phyloP scores from a whole-genome alignment of 1,284 basidiomycete genomes.

The Caloboletus inedulis region DNA sequence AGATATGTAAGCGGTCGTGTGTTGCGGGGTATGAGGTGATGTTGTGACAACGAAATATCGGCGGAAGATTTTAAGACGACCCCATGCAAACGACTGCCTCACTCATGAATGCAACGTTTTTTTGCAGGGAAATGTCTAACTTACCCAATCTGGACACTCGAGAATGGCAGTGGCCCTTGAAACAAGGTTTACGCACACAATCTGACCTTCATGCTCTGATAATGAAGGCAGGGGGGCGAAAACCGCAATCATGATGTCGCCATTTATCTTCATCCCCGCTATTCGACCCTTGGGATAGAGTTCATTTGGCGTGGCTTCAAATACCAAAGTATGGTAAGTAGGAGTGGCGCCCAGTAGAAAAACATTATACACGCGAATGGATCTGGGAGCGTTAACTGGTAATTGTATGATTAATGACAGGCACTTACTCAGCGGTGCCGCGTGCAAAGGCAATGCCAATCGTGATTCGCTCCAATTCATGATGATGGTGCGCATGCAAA shows the following conservation, averaged over 20 bases:
- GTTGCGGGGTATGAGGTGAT: not conserved
- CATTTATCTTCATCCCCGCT: slow-evolving; percentile 18
- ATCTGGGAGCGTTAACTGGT: slow-evolving; percentile 10
- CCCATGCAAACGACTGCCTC: slow-evolving; percentile 11
- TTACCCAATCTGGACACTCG: slow-evolving; percentile 20
- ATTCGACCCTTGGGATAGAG: slow-evolving; percentile 17
- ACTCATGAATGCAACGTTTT: slow-evolving; percentile 5
- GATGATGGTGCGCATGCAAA: slow-evolving; percentile 18
- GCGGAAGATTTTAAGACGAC: slow-evolving; percentile 15
- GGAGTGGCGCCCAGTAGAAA: slow-evolving; percentile 4
- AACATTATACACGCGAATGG: slow-evolving; percentile 22
- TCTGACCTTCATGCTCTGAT: slow-evolving; percentile 2
- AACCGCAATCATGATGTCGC: slow-evolving; percentile 16
- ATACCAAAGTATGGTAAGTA: slow-evolving; percentile 14
- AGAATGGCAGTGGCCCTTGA: slow-evolving; percentile 13
- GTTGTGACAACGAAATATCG: slow-evolving; percentile 12
- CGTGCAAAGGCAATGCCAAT: slow-evolving; percentile 17
- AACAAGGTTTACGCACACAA: slow-evolving; percentile 25
- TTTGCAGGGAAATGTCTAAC: not conserved
- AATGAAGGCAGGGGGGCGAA: slow-evolving; percentile 7
- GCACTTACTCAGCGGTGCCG: slow-evolving; percentile 16
- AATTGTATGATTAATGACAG: not conserved
- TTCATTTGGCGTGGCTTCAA: slow-evolving; percentile 20
- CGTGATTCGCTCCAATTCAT: slow-evolving; percentile 12
- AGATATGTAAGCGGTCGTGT: slow-evolving; percentile 8